Base-by-base conservation (phyloP, 768 basidiomycete species). In the Boletellus ananiceps region DNA sequence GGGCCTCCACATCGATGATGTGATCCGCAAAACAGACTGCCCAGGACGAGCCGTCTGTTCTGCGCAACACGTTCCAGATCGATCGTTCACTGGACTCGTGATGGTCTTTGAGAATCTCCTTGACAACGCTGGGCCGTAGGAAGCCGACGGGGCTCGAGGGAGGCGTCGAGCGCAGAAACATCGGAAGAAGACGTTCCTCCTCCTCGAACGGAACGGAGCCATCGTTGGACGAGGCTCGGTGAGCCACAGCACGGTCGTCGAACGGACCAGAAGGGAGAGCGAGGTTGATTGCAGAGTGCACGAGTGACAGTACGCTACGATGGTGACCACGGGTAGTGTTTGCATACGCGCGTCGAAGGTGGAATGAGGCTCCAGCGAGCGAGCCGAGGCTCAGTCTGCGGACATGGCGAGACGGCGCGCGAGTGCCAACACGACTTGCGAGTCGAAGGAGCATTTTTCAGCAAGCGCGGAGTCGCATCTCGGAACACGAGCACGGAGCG, bases 221-320 rank as follows among this genome's bases (percentile, higher is more conserved):
- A 0, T n/a, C 47, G 35, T 56, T 52, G 42, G 62, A 63, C 1
- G 59, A 58, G 5, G 61, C 57, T 16, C 59, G 62, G 16, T 58
- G 39, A 5, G 23, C 40, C 13, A 9, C 16, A 21, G 47, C 5
- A 8, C 46, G 54, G 25, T 58, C 46, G 19, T 63, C 23, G 40
- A 64, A 67, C 13, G 55, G 60, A 21, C 63, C 57, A 5, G 49
- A 15, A 29, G 64, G 65, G 13, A 65, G 62, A 33, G 47, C 21
- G 19, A 67, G 61, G 39, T 65, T 65, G 49, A 64, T 51, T 13
- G 63, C 51, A 15, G 58, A 57, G 19, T 47, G 54, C 19, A 67
- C 59, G 1, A 65, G 45, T 14, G 63, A 55, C 21, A 67, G 46
- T 9, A 62, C 13, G 34, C 54, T 57, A 11, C 6, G 46, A n/a